Evolutionary conservation across 192 early-diverging fungal genomes (phyloP), one percentile per base, ranked within the genome.

Genomic region (Glomus cerebriforme): DNA sequence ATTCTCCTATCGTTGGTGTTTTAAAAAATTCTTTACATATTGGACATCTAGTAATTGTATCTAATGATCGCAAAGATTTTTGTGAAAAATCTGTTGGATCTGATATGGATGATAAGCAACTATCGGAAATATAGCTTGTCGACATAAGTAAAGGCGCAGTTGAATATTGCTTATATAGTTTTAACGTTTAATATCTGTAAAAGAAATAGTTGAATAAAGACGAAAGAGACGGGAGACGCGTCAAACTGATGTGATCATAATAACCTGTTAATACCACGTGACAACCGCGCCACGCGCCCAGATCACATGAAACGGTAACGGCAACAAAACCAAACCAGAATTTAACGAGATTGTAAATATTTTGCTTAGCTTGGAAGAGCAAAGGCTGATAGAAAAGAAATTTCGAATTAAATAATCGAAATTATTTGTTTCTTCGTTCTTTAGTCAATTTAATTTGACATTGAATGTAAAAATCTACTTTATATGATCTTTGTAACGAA

Each of bases 21-120:
- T 64, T 64, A 64, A 64, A 27, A 26, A 64, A 64, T 29, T 64
- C 62, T 64, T 64, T 64, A 27, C 62, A 64, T 64, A 64, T 64
- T 15, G 62, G 62, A 64, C 62, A 64, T 31, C 62, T 9, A 29
- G 62, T 29, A 31, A 64, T 1, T 24, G 29, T 31, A 31, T 64
- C 62, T 13, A 64, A 8, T 64, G 26, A 27, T 64, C 15, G 62
- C 15, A 64, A 29, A 29, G 26, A 26, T 26, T 26, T 29, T 29
- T 64, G 62, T 1, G 62, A 22, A 31, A 64, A 64, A 17, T 64
- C 62, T 15, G 26, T 64, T 29, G 62, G 62, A 13, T 64, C 62
- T 17, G 62, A 22, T 22, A 54, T 54, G 49, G 47, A 19, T 15
- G 47, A 49, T 5, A 49, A 49, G 15, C 17, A 4, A 54, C 13